Conservation (phyloP, 176 grass and related monocot species). For the Lolium multiflorum region DNA sequence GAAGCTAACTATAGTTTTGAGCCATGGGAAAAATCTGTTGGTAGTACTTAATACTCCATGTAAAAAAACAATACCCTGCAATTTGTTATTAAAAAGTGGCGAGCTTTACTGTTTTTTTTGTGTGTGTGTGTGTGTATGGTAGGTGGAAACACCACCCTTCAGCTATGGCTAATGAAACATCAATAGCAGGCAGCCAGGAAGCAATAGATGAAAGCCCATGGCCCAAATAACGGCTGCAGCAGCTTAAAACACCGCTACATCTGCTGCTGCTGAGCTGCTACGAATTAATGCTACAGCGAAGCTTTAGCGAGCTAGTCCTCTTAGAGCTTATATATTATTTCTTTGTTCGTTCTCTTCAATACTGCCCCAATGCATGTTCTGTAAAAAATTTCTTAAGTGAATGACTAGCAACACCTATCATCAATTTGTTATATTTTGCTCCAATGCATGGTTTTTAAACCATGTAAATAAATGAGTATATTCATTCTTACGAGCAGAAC, state of each 20-base stretch:
- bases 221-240: not conserved
- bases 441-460: not conserved
- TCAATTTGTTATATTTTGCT: not conserved
- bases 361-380: not conserved
- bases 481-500: not conserved
- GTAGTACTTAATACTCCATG: not conserved
- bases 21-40: not conserved
- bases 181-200: not conserved
- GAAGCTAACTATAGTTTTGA: not conserved
- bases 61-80: not conserved
- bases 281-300: not conserved
- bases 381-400: not conserved
- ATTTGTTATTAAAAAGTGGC: not conserved
- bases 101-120: not conserved
- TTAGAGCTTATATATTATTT: constrained; percentile 13
- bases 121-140: too few species aligned
- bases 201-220: not conserved
- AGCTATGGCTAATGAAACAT: not conserved
- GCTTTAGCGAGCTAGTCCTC: not conserved
- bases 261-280: not conserved
- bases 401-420: not conserved
- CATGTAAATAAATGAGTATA: not conserved
- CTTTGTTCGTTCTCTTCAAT: constrained; percentile 3
- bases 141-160: not conserved
- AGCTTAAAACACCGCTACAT: not conserved